Conservation (phyloP, 192 early-diverging fungal genomes). For the Coemansia sp. region DNA sequence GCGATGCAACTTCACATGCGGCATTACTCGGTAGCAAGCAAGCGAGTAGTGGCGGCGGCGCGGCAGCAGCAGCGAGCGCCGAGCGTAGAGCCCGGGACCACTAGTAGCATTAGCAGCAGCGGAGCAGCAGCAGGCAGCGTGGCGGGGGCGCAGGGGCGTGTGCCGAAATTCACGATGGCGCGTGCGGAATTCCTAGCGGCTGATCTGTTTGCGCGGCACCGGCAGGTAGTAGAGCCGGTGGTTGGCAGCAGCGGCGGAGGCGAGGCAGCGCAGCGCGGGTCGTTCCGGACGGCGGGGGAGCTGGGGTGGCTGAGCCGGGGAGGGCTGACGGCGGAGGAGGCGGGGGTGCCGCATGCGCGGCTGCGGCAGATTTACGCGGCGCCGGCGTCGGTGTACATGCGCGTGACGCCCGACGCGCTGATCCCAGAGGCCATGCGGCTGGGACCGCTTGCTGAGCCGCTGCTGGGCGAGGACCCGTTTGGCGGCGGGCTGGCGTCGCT, state of each 20-base stretch:
- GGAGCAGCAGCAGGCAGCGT: background rate
- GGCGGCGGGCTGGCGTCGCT: constrained; percentile 16
- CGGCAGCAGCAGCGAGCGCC: background rate
- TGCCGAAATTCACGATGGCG: constrained; percentile 44
- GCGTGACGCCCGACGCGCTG: constrained; percentile 22
- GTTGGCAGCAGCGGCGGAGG: background rate
- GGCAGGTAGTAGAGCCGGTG: constrained; percentile 19
- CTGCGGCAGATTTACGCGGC: constrained; percentile 44
- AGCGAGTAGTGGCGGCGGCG: constrained; percentile 4
- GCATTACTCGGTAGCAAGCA: constrained; percentile 37
- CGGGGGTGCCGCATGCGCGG: constrained; percentile 19
- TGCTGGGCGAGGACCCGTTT: constrained; percentile 39
- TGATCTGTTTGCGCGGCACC: constrained; percentile 34
- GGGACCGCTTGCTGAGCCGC: constrained; percentile 39
- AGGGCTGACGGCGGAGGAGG: constrained; percentile 21
- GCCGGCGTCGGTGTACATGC: constrained; percentile 43
- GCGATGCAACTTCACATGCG: too few species aligned
- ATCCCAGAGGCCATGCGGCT: constrained; percentile 48
- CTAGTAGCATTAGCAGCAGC: constrained; percentile 4
- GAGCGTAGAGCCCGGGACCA: too few species aligned
- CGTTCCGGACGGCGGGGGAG: constrained; percentile 41
- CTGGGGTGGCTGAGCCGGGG: constrained; percentile 14
- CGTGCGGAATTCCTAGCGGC: constrained; percentile 40
- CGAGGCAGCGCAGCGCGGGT: constrained; percentile 1
- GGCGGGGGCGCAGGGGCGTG: constrained; percentile 5